Evolutionary conservation across 164 flowering plant species (phyloP).

Genomic region (Vitis riparia): DNA sequence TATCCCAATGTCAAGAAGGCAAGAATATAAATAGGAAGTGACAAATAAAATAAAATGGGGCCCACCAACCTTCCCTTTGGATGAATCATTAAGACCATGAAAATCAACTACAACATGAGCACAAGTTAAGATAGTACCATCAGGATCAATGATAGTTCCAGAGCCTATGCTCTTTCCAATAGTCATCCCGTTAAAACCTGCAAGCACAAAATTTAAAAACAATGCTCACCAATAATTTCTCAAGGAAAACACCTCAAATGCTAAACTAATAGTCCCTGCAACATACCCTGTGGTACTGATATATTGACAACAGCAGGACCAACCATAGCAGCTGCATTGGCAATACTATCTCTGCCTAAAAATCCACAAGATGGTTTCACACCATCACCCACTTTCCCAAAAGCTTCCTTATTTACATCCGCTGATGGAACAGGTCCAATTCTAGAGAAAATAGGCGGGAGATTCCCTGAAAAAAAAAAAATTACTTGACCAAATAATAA

Average conservation of each 20-base stretch:
- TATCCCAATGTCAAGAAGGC: neutral
- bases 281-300: constrained; percentile 65
- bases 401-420: constrained; percentile 28
- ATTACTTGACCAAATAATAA: too few relatives aligned
- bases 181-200: constrained; percentile 56
- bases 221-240: neutral
- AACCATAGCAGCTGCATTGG: constrained; percentile 78
- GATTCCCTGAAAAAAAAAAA: constrained; percentile 36
- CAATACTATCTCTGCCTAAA: constrained; percentile 72
- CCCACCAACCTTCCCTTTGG: constrained; percentile 66
- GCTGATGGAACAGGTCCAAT: constrained; percentile 33
- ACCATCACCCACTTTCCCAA: constrained; percentile 30
- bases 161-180: constrained; percentile 72
- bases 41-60: neutral
- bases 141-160: constrained; percentile 78
- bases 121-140: constrained; percentile 94
- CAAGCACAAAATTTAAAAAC: constrained; percentile 1
- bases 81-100: constrained; percentile 39
- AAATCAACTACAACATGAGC: constrained; percentile 84
- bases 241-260: neutral
- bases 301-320: constrained; percentile 94
- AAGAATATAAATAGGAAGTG: too few relatives aligned
- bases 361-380: constrained; percentile 47
- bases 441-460: constrained; percentile 41
- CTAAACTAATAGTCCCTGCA: neutral